A percentile compares a stretch with the other conserved stretches of the same genome.
Conservation (phyloP, 345 rosid species). For the Eucalyptus guilfoylei region DNA sequence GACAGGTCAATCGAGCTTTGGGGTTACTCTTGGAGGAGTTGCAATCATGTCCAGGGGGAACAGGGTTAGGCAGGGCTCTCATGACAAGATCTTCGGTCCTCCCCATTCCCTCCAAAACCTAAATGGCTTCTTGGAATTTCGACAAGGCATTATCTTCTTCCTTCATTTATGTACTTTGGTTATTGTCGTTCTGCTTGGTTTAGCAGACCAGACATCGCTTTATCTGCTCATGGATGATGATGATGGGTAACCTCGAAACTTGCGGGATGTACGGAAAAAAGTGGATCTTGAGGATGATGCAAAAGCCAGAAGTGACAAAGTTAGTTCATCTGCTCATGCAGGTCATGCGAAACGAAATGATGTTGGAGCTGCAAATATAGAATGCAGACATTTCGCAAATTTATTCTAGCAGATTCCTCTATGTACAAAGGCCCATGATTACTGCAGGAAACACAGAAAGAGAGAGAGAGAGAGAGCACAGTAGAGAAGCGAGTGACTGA, state of each 20-base stretch:
- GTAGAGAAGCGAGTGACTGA: neutral
- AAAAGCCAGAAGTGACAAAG: neutral
- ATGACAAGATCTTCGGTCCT: neutral
- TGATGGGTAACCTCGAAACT: neutral
- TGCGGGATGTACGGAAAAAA: neutral
- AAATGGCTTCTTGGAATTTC: neutral
- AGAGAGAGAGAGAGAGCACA: neutral
- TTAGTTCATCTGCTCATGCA: neutral
- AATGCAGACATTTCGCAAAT: neutral
- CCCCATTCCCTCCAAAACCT: neutral
- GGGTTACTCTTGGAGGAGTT: neutral
- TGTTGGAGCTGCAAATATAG: neutral
- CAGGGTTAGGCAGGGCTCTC: neutral
- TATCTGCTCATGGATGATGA: neutral
- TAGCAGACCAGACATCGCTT: neutral
- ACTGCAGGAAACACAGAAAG: neutral
- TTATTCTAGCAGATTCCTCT: neutral
- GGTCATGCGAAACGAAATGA: neutral
- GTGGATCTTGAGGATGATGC: neutral
- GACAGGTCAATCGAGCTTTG: neutral
- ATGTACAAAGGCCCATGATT: neutral
- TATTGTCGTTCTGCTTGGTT: neutral
- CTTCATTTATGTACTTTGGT: neutral
- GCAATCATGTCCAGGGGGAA: neutral
- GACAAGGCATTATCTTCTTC: neutral